Conservation (phyloP, 177 flowering plant species). For the Vitis hybrid region DNA sequence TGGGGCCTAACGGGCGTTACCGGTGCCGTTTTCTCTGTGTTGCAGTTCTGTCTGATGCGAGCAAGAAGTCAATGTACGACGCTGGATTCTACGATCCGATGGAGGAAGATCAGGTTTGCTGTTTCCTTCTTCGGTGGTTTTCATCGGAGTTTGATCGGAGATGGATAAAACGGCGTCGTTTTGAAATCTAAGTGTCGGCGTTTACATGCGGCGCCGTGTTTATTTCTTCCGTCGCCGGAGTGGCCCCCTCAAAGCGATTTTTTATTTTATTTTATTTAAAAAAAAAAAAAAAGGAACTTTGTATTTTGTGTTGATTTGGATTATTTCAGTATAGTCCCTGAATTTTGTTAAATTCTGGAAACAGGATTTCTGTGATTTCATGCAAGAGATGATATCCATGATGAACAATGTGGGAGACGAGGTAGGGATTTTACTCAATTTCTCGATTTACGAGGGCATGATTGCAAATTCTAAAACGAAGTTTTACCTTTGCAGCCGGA, state of each 20-base stretch:
- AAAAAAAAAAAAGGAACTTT: too few species aligned
- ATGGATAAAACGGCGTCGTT: background rate
- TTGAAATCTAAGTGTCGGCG: too few species aligned
- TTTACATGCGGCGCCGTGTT: too few species aligned
- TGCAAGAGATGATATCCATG: conserved; percentile 55
- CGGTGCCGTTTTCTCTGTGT: background rate
- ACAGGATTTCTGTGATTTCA: conserved; percentile 48
- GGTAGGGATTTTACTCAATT: conserved; percentile 13
- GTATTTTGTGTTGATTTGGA: background rate
- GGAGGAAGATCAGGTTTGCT: conserved; percentile 34
- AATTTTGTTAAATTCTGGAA: conserved; percentile 1
- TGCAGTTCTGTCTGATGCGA: conserved; percentile 49
- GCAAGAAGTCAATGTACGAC: conserved; percentile 48
- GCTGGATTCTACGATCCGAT: conserved; percentile 48
- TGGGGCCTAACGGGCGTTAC: background rate
- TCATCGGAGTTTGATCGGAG: background rate
- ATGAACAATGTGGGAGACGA: conserved; percentile 45
- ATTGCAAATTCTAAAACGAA: background rate
- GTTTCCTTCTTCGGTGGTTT: background rate
- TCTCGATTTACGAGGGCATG: background rate
- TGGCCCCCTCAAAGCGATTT: too few species aligned
- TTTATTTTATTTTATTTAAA: too few species aligned
- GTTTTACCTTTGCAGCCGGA: conserved; percentile 33
- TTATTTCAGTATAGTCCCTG: background rate
- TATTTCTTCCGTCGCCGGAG: too few species aligned